These are phyloP conservation scores for Agaricus bisporus DNA, from an alignment of 768 basidiomycete species.

Conservation along the genomic window DNA sequence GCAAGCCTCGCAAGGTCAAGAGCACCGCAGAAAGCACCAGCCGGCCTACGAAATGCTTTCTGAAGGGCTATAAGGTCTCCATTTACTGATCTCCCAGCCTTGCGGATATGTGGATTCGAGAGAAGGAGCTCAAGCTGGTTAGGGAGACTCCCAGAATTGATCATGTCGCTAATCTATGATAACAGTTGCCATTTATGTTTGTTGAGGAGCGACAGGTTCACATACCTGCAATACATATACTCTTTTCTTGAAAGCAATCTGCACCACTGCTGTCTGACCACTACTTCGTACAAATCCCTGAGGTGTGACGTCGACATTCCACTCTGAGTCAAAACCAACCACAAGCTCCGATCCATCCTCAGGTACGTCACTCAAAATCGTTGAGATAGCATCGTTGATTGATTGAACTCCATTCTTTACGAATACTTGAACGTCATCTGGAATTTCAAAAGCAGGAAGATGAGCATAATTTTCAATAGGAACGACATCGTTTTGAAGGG, in stretches of 20 bases:
- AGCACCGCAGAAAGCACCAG: conserved; percentile 17
- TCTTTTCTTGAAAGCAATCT: conserved; percentile 15
- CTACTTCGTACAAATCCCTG: conserved; percentile 7
- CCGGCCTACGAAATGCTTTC: conserved; percentile 7
- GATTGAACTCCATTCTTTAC: neutral
- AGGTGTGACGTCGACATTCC: conserved; percentile 14
- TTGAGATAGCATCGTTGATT: conserved; percentile 13
- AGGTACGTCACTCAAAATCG: conserved; percentile 13
- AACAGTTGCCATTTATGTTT: neutral
- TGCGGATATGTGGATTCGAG: conserved; percentile 15
- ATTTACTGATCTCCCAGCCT: conserved; percentile 20
- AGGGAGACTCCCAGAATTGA: conserved; percentile 11
- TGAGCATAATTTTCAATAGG: no score
- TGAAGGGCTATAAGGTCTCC: conserved; percentile 19
- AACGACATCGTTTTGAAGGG: no score
- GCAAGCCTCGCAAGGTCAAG: conserved; percentile 23
- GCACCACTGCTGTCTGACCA: conserved; percentile 13
- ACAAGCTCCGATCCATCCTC: conserved; percentile 8
- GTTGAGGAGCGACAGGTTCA: conserved; percentile 9
- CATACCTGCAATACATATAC: conserved; percentile 15
- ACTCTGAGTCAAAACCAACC: conserved; percentile 18
- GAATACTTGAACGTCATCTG: no score
- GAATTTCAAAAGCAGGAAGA: no score
- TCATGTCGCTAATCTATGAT: conserved; percentile 12
- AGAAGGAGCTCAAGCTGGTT: conserved; percentile 14